Conservation (phyloP, 495 filamentous ascomycete species). For the Talaromyces trachyspermus region DNA sequence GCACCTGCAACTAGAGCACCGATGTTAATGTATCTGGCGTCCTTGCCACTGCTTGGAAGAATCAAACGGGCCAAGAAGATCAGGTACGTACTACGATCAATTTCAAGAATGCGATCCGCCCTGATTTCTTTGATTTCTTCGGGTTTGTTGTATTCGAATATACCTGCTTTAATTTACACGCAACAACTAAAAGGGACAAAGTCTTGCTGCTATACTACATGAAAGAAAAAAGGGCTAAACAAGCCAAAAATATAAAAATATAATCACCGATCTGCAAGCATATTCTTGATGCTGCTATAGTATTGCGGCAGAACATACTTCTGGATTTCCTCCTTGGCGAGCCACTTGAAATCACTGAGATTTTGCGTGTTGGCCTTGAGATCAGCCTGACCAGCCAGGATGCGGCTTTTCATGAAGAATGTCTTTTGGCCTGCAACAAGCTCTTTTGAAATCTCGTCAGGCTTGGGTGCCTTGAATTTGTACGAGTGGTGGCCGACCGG, state of each 20-base stretch:
- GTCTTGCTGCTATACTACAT: conserved; percentile 2
- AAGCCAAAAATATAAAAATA: background rate
- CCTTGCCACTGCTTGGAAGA: no score
- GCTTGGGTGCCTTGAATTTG: conserved; percentile 30
- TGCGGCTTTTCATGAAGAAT: conserved; percentile 92
- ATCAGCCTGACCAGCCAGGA: conserved; percentile 93
- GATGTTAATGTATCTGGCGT: no score
- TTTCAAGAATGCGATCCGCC: no score
- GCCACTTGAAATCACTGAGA: conserved; percentile 81
- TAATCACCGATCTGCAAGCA: conserved; percentile 64
- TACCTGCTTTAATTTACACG: conserved; percentile 3
- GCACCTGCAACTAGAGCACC: no score
- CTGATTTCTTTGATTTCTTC: no score
- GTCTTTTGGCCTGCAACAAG: conserved; percentile 59
- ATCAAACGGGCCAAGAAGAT: no score
- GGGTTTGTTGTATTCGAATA: no score
- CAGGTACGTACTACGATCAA: no score
- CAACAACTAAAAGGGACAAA: background rate
- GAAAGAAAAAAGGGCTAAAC: background rate
- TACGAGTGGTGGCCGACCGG: conserved; percentile 73
- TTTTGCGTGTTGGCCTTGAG: conserved; percentile 63
- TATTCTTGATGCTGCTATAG: conserved; percentile 66
- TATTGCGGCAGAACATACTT: conserved; percentile 54
- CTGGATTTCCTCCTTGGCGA: conserved; percentile 79
- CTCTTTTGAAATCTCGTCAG: conserved; percentile 29